phyloP scores from a whole-genome alignment of 192 early-diverging fungal species.

The Pilaira anomala region DNA sequence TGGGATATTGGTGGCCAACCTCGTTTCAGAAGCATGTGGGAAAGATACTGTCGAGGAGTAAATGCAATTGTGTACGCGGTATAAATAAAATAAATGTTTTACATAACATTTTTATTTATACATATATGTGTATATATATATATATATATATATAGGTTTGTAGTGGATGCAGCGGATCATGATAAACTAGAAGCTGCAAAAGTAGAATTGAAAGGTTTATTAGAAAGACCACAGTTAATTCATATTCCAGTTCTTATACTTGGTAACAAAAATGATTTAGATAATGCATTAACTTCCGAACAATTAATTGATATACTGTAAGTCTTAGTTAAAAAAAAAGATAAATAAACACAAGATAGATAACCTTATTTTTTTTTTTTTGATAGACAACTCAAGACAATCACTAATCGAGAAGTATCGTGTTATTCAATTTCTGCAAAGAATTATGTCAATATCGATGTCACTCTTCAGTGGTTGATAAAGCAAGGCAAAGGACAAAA shows the following conservation, averaged over 20 bases:
- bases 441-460: conserved; percentile 95
- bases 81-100: background rate
- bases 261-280: conserved; percentile 98
- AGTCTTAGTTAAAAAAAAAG: conserved; percentile 12
- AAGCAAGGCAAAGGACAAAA: conserved; percentile 65
- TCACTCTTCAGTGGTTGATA: conserved; percentile 96
- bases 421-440: conserved; percentile 99
- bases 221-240: conserved; percentile 90
- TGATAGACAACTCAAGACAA: conserved; percentile 75
- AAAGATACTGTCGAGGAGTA: conserved; percentile 82
- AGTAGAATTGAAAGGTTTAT: conserved; percentile 82
- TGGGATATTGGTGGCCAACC: conserved; percentile 99
- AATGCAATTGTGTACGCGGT: conserved; percentile 90
- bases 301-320: conserved; percentile 88
- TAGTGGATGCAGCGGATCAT: conserved; percentile 95
- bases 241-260: conserved; percentile 94
- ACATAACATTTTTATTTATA: conserved; percentile 10
- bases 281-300: conserved; percentile 80
- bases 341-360: background rate
- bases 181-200: conserved; percentile 87
- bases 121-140: background rate
- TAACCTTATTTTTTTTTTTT: background rate
- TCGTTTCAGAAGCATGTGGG: conserved; percentile 96
- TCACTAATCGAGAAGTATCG: conserved; percentile 89
- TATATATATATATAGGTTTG: conserved; percentile 64